These are phyloP conservation scores for Pseudogymnoascus destructans DNA, from an alignment of 2,329 filamentous ascomycete species.

Conservation along the genomic window DNA sequence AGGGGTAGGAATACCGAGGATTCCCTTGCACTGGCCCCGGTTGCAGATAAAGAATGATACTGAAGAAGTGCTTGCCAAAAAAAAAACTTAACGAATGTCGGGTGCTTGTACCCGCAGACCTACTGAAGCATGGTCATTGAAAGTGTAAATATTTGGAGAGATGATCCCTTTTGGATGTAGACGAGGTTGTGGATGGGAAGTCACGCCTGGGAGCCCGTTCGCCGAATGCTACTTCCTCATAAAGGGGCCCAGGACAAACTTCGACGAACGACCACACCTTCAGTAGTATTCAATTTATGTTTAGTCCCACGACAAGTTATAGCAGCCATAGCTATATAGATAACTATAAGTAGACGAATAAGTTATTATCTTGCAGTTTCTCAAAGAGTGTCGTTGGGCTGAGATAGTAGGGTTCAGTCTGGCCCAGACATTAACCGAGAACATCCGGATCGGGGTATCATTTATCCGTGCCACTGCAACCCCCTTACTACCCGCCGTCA, in stretches of 20 bases:
- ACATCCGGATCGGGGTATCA: neutral
- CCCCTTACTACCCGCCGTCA: neutral
- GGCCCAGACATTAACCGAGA: neutral
- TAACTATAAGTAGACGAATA: neutral
- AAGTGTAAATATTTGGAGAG: neutral
- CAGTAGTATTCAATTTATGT: neutral
- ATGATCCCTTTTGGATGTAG: neutral
- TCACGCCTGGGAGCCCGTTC: neutral
- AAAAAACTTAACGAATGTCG: conserved; percentile 2
- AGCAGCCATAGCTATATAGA: neutral
- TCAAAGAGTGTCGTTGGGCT: neutral
- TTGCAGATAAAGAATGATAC: neutral
- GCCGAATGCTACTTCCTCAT: neutral
- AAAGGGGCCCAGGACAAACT: neutral
- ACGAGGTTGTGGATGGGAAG: neutral
- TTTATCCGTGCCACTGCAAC: neutral
- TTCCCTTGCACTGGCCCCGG: neutral
- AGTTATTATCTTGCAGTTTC: neutral
- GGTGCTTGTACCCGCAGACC: neutral
- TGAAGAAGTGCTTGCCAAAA: neutral
- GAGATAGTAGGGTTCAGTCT: neutral
- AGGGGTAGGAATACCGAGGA: neutral
- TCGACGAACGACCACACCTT: neutral
- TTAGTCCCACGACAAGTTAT: neutral
- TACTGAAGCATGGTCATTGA: neutral